Evolutionary conservation across 306 rosid genomes (phyloP), one percentile per base, ranked within the genome.

Genomic region (Vigna unguiculata): DNA sequence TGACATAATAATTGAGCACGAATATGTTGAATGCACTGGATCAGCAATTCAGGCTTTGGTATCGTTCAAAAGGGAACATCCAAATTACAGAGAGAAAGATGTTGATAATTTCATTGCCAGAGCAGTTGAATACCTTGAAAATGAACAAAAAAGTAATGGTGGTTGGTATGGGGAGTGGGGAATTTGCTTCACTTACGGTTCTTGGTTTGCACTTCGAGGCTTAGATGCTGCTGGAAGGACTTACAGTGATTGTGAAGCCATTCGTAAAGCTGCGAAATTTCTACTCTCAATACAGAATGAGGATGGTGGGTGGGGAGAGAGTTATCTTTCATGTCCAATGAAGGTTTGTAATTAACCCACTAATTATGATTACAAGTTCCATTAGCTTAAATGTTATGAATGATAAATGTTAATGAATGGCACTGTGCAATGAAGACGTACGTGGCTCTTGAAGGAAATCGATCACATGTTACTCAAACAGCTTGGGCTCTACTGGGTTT

Each of bases 221-320:
- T 75, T 84, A 8, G 68, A 68, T 6, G 86, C 82, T 2, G 87
- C 85, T 12, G 90, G 86, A 20, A 84, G 75, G 53, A 90, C 82
- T 34, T 87, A 74, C 71, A 20, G 16, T 36, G 69, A 81, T n/a
- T 82, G 78, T 46, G 8, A 25, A 41, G 40, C 90, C 9, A 75
- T 86, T 22, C 83, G 84, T 12, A 90, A 72, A 63, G 88, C 69
- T 1, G 84, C 78, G 0, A 48, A 67, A 2, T 90, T 90, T 77
- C 77, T 90, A 30, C 86, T 90, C n/a, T 28, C 15, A 20, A 22
- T 57, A 28, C 91, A 84, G 28, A 81, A 60, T 22, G 76, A 84
- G 0, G 72, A 90, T 19, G 91, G 94, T 38, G 94, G 91, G 0
- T 87, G 94, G 91, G 91, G 88, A 15, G 94, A 90, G 25, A 86